These are phyloP conservation scores for Paxillus involutus DNA, from an alignment of 768 basidiomycete genomes.

Conservation along the genomic window DNA sequence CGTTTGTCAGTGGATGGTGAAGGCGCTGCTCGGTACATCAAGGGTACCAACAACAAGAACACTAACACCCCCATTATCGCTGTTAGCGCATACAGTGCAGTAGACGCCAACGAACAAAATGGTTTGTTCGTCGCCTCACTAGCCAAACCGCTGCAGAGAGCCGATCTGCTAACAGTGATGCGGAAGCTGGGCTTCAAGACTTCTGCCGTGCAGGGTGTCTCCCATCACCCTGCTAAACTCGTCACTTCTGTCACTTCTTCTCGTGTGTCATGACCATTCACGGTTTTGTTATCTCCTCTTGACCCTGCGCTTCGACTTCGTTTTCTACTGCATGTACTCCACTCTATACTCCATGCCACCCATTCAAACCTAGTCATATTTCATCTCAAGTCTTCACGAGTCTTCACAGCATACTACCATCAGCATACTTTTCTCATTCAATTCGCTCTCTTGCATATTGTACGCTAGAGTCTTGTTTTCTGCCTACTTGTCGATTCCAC, in stretches of 20 bases:
- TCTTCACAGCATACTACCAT: slow-evolving; percentile 28
- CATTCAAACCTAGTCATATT: slow-evolving; percentile 28
- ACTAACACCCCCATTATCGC: slow-evolving; percentile 90
- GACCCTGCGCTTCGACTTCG: slow-evolving; percentile 24
- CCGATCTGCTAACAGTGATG: slow-evolving; percentile 78
- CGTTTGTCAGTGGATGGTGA: slow-evolving; percentile 79
- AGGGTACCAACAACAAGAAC: slow-evolving; percentile 95
- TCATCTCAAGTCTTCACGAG: slow-evolving; percentile 14
- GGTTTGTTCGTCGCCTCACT: slow-evolving; percentile 80
- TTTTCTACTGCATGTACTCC: slow-evolving; percentile 32
- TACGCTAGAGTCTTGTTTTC: slow-evolving; percentile 41
- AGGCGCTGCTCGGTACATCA: slow-evolving; percentile 95
- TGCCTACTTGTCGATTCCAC: slow-evolving; percentile 7
- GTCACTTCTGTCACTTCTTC: slow-evolving; percentile 33
- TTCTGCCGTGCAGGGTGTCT: slow-evolving; percentile 61
- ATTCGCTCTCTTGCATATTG: slow-evolving; percentile 39
- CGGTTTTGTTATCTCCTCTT: slow-evolving; percentile 19
- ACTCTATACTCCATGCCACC: slow-evolving; percentile 27
- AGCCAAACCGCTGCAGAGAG: slow-evolving; percentile 87
- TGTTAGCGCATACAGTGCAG: slow-evolving; percentile 83
- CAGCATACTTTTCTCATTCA: slow-evolving; percentile 21
- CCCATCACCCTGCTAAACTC: slow-evolving; percentile 49
- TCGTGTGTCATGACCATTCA: slow-evolving; percentile 26
- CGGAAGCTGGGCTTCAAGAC: slow-evolving; percentile 91
- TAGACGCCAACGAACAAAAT: slow-evolving; percentile 61